These are phyloP conservation scores for Sphagnum contortum DNA, from an alignment of 225 moss, liverwort and hornwort species.

Conservation along the genomic window DNA sequence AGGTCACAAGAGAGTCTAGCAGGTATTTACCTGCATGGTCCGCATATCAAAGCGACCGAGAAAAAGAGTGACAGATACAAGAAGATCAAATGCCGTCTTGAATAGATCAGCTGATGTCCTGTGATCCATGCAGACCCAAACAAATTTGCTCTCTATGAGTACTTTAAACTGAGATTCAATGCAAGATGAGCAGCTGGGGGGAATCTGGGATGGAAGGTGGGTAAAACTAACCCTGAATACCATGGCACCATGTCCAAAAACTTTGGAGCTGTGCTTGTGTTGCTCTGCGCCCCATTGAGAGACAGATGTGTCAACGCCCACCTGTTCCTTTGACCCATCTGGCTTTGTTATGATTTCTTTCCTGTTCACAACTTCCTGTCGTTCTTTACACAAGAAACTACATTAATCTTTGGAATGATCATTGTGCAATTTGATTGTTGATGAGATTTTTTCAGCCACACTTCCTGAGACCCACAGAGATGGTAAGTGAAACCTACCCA, in stretches of 20 bases:
- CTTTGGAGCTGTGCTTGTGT: slow-evolving; percentile 31
- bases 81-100: slow-evolving; percentile 52
- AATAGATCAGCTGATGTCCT: slow-evolving; percentile 66
- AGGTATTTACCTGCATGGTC: slow-evolving; percentile 45
- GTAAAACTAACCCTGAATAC: slow-evolving; percentile 40
- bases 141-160: no score
- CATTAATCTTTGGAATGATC: no score
- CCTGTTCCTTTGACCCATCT: slow-evolving; percentile 10
- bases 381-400: no score
- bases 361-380: no score
- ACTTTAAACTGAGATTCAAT: no score
- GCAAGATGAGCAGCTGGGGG: no score
- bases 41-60: slow-evolving; percentile 55
- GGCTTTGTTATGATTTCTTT: no score
- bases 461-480: background rate
- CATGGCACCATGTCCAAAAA: slow-evolving; percentile 64
- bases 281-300: slow-evolving; percentile 23
- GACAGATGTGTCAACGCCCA: slow-evolving; percentile 48
- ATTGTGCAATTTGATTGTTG: no score
- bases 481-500: slow-evolving; percentile 12
- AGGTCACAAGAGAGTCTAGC: background rate
- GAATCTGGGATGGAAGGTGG: no score
- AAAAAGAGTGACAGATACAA: slow-evolving; percentile 46
- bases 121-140: slow-evolving; percentile 14
- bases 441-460: no score